Evolutionary conservation across 2,329 filamentous ascomycete genomes (phyloP).

Genomic region (Leptographium wingfieldii): DNA sequence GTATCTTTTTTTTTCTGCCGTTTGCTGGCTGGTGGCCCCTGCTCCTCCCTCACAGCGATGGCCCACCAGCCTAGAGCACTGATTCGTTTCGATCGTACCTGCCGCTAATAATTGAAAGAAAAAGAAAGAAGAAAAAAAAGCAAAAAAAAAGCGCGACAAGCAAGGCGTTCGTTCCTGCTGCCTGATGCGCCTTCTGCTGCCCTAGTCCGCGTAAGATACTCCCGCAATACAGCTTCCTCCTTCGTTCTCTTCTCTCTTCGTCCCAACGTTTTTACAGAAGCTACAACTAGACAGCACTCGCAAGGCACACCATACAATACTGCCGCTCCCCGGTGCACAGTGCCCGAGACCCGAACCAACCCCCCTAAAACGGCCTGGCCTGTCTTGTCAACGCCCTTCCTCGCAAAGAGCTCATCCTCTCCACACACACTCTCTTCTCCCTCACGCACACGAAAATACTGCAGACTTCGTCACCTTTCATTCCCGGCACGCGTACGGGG

Average conservation of each 20-base stretch:
- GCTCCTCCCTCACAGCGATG: not conserved
- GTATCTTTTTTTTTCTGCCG: not conserved
- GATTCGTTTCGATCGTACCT: constrained; percentile 7
- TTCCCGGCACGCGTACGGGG: not conserved
- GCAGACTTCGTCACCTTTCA: not conserved
- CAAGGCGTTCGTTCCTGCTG: not conserved
- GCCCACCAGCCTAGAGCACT: not conserved
- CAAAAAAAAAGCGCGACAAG: not conserved
- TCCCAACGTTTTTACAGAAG: not conserved
- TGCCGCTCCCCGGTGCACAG: not conserved
- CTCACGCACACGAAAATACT: not conserved
- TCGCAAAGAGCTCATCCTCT: not conserved
- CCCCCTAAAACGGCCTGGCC: not conserved
- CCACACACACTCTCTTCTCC: not conserved
- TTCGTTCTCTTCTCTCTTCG: not conserved
- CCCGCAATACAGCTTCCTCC: not conserved
- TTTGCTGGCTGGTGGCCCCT: not conserved
- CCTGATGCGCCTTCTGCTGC: not conserved
- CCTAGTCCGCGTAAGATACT: too few relatives aligned
- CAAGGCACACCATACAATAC: not conserved
- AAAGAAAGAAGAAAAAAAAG: not conserved
- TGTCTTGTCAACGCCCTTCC: not conserved
- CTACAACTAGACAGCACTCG: not conserved
- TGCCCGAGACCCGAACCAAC: not conserved
- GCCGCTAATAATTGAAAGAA: not conserved